Percentiles rank a stretch among this genome's conserved stretches.
phyloP scores from a whole-genome alignment of 1,284 basidiomycete species.

The Boletus mariae region DNA sequence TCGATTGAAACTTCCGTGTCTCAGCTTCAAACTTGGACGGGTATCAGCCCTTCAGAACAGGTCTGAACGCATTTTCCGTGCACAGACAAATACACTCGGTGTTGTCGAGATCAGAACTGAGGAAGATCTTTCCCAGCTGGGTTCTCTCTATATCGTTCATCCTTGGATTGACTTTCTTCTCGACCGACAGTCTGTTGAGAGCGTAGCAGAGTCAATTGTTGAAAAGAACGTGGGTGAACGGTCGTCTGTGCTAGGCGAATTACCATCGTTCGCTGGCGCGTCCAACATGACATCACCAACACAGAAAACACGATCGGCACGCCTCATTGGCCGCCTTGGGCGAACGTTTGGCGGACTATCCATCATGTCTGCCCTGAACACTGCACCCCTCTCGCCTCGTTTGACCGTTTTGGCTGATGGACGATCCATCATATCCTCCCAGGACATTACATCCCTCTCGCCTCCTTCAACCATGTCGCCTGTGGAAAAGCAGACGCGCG shows the following conservation, averaged over 20 bases:
- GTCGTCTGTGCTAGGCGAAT: background rate
- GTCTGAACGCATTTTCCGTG: background rate
- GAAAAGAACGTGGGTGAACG: background rate
- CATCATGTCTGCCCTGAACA: too few species aligned
- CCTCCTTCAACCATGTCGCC: background rate
- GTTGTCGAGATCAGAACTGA: background rate
- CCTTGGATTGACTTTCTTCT: background rate
- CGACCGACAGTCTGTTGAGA: background rate
- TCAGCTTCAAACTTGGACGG: constrained; percentile 6
- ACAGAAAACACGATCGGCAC: background rate
- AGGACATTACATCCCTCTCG: background rate
- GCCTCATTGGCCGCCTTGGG: background rate
- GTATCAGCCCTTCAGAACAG: background rate
- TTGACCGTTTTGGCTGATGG: background rate
- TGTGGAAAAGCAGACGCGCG: background rate
- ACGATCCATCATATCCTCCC: background rate
- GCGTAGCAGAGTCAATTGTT: background rate
- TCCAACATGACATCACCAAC: background rate
- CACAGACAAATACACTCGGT: background rate
- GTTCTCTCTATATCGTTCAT: background rate
- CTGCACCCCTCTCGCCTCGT: too few species aligned
- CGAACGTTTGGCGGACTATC: background rate
- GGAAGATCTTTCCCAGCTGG: background rate
- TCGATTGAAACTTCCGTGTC: constrained; percentile 7
- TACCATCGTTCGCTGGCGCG: background rate